Percentiles rank a stretch among this genome's conserved stretches.
phyloP scores from a whole-genome alignment of 352 stramenopile species.

The Globisporangium polare region DNA sequence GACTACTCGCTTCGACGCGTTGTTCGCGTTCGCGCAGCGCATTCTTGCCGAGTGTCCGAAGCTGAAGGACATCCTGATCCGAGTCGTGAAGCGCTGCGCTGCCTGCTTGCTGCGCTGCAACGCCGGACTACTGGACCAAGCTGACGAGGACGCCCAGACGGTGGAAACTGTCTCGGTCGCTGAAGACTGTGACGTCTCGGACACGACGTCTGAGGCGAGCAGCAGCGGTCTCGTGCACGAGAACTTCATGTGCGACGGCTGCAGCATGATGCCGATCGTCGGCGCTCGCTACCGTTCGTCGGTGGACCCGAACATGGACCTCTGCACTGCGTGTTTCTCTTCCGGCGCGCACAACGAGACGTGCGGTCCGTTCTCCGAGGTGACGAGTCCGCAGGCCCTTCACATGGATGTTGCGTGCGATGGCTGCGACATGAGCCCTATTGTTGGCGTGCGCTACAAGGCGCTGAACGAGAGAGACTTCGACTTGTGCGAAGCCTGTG shows the following conservation, averaged over 20 bases:
- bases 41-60: constrained; percentile 34
- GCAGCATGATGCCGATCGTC: constrained; percentile 28
- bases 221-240: constrained; percentile 21
- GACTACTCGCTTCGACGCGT: constrained; percentile 27
- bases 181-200: constrained; percentile 13
- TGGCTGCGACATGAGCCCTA: constrained; percentile 47
- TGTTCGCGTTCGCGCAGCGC: constrained; percentile 37
- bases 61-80: constrained; percentile 40
- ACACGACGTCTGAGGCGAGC: constrained; percentile 1
- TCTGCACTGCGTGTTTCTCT: constrained; percentile 27
- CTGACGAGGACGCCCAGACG: constrained; percentile 23
- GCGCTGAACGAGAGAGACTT: constrained; percentile 66
- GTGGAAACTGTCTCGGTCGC: constrained; percentile 18
- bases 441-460: constrained; percentile 78
- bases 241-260: constrained; percentile 35
- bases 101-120: constrained; percentile 32
- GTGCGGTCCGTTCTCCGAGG: constrained; percentile 6
- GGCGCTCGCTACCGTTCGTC: constrained; percentile 32
- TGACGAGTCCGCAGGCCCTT: constrained; percentile 12
- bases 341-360: constrained; percentile 15
- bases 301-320: constrained; percentile 26
- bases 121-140: constrained; percentile 21
- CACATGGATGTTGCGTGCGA: constrained; percentile 48
- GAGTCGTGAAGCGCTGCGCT: constrained; percentile 39
- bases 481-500: constrained; percentile 72